Percentiles rank a stretch among this genome's conserved stretches.
phyloP scores from a whole-genome alignment of 2,329 filamentous ascomycete species.

The Harringtonia aguacate region DNA sequence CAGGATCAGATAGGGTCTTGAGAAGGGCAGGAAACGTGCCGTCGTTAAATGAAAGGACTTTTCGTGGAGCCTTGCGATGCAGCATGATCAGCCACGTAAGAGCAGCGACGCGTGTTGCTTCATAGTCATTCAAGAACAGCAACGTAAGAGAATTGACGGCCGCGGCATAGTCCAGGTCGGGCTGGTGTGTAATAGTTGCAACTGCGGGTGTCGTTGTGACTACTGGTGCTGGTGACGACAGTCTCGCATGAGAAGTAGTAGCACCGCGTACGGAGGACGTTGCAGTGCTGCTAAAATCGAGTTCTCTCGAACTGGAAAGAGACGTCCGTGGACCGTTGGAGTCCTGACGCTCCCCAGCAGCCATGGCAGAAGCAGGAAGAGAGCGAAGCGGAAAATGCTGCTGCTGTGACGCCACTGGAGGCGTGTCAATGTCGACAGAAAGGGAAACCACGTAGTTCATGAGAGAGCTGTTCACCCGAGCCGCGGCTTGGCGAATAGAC shows the following conservation, averaged over 20 bases:
- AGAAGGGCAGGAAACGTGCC: slow-evolving; percentile 92
- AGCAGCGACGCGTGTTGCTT: slow-evolving; percentile 87
- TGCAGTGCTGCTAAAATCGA: slow-evolving; percentile 40
- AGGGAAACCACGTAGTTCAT: slow-evolving; percentile 93
- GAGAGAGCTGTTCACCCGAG: slow-evolving; percentile 78
- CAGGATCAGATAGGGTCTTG: slow-evolving; percentile 91
- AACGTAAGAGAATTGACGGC: slow-evolving; percentile 89
- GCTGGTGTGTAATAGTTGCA: slow-evolving; percentile 31
- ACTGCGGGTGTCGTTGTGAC: slow-evolving; percentile 25
- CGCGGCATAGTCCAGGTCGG: slow-evolving; percentile 89
- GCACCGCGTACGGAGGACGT: slow-evolving; percentile 26
- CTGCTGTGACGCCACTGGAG: slow-evolving; percentile 15
- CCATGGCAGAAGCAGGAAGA: background rate
- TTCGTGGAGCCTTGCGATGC: slow-evolving; percentile 85
- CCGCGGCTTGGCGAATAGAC: slow-evolving; percentile 77
- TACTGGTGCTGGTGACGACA: slow-evolving; percentile 1
- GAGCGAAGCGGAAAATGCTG: slow-evolving; percentile 9
- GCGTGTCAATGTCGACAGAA: slow-evolving; percentile 53
- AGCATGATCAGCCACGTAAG: slow-evolving; percentile 97
- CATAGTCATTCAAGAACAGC: slow-evolving; percentile 92
- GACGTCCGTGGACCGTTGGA: slow-evolving; percentile 38
- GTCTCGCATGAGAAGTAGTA: slow-evolving; percentile 29
- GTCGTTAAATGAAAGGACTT: slow-evolving; percentile 91
- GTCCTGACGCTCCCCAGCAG: slow-evolving; percentile 33
- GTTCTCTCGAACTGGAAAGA: slow-evolving; percentile 40